A percentile compares a stretch with the other conserved stretches of the same genome.
phyloP scores from a whole-genome alignment of 345 rosid genomes.

The Salix brachista region DNA sequence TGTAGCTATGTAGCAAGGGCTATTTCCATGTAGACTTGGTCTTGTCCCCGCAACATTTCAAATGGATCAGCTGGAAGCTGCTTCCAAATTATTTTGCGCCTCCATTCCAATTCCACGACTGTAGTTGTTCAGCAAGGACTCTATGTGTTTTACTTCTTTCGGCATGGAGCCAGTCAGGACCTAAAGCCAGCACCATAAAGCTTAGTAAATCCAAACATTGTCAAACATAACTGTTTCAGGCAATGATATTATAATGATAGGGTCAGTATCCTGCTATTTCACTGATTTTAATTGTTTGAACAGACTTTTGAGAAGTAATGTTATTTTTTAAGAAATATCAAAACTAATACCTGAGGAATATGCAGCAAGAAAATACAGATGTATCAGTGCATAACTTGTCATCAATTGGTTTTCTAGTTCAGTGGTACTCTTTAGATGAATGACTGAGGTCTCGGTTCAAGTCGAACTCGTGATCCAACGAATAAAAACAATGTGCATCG shows the following conservation, averaged over 20 bases:
- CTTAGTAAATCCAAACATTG: neutral
- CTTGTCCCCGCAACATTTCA: neutral
- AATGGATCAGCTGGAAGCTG: slow-evolving; percentile 16
- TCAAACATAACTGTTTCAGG: neutral
- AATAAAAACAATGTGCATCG: neutral
- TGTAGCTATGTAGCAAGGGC: neutral
- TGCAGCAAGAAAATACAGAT: neutral
- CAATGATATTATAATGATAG: neutral
- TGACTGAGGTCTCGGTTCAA: too few species aligned
- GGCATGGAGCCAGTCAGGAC: slow-evolving; percentile 97
- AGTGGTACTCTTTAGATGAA: too few species aligned
- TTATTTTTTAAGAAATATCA: neutral
- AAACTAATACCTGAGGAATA: neutral
- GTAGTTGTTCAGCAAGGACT: slow-evolving; percentile 60
- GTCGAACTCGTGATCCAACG: too few species aligned
- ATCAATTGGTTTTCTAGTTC: too few species aligned
- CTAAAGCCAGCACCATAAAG: slow-evolving; percentile 28
- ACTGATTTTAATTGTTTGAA: neutral
- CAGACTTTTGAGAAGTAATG: neutral
- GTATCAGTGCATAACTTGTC: too few species aligned
- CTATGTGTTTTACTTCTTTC: slow-evolving; percentile 77
- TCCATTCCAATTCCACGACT: slow-evolving; percentile 22
- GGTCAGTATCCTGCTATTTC: neutral
- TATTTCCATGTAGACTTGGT: neutral
- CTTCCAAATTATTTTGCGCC: slow-evolving; percentile 12